Conservation (phyloP, 1,284 basidiomycete genomes). For the Cryptococcus sp. region DNA sequence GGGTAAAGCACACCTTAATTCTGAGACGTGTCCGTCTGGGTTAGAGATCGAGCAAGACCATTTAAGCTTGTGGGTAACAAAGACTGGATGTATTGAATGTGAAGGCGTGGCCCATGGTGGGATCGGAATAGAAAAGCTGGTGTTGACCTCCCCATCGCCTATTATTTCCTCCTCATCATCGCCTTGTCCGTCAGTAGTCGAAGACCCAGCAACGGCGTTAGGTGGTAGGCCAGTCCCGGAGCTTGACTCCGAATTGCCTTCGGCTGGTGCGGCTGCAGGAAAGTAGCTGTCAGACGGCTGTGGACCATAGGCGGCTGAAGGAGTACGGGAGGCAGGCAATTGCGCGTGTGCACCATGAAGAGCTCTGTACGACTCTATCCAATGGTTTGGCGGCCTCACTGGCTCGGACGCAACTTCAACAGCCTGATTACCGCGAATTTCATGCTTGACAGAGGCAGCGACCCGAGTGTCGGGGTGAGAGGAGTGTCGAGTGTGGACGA, state of each 20-base stretch:
- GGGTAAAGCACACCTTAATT: slow-evolving; percentile 86
- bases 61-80: slow-evolving; percentile 65
- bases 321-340: slow-evolving; percentile 6
- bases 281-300: slow-evolving; percentile 17
- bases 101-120: slow-evolving; percentile 60
- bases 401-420: slow-evolving; percentile 32
- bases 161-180: slow-evolving; percentile 21
- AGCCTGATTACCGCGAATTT: slow-evolving; percentile 66
- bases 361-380: slow-evolving; percentile 9
- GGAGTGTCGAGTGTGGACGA: slow-evolving; percentile 64
- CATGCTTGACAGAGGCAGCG: slow-evolving; percentile 68
- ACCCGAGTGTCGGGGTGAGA: slow-evolving; percentile 66
- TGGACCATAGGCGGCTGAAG: slow-evolving; percentile 4
- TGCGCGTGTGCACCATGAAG: slow-evolving; percentile 7
- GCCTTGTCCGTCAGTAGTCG: slow-evolving; percentile 8
- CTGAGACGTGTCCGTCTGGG: slow-evolving; percentile 83
- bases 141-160: slow-evolving; percentile 55
- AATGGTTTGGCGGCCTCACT: slow-evolving; percentile 29
- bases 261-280: slow-evolving; percentile 1
- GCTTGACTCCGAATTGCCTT: neutral
- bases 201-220: slow-evolving; percentile 10
- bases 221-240: slow-evolving; percentile 15
- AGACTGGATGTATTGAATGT: slow-evolving; percentile 65
- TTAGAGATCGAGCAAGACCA: slow-evolving; percentile 70
- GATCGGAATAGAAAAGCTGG: slow-evolving; percentile 53